Evolutionary conservation across 106 monocot species (phyloP), one percentile per base, ranked within the genome.

Genomic region (Gastrodia elata): DNA sequence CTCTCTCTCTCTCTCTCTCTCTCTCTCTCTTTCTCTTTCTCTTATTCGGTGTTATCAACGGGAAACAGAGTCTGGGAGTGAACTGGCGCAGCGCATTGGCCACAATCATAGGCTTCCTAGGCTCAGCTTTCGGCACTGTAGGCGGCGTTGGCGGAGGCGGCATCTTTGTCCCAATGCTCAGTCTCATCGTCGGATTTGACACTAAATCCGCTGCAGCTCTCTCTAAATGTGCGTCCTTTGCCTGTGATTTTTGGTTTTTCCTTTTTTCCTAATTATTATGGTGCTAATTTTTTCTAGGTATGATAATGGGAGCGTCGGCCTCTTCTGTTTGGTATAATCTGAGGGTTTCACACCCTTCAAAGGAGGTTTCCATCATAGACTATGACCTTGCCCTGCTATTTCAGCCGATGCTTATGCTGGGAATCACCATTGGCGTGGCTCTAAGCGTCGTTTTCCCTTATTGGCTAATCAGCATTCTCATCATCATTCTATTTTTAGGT

Each of bases 321-420:
- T 97, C 97, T 8, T 97, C 97, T 3, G 88, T 97, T 11, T 97
- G 97, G 93, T 97, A 93, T 84, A 97, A 97, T 68, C 77, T 97
- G 4, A 77, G 88, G 43, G 92, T 97, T 39, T 37, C 81, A 28
- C 97, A 97, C 33, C 97, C 97, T 14, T 73, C 86, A 6, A 97
- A 88, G 81, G 97, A 93, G 40, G 88, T 80, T n/a, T 85, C 97
- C 8, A 90, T 97, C 69, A 86, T 97, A 18, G 97, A 97, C 81
- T 97, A 97, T 57, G 93, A 88, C n/a, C 84, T 97, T 8, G 83
- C 97, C 15, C 70, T 97, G 77, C 81, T 97, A 10, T 97, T 97
- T 82, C 97, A 97, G 79, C 97, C 97, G n/a, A 93, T 97, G 97
- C 83, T 97, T 18, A 90, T 97, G 97, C 82, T 97, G 20, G 97